These are phyloP conservation scores for Aspergillus clavatus DNA, from an alignment of 2,329 filamentous ascomycete species.

Conservation along the genomic window DNA sequence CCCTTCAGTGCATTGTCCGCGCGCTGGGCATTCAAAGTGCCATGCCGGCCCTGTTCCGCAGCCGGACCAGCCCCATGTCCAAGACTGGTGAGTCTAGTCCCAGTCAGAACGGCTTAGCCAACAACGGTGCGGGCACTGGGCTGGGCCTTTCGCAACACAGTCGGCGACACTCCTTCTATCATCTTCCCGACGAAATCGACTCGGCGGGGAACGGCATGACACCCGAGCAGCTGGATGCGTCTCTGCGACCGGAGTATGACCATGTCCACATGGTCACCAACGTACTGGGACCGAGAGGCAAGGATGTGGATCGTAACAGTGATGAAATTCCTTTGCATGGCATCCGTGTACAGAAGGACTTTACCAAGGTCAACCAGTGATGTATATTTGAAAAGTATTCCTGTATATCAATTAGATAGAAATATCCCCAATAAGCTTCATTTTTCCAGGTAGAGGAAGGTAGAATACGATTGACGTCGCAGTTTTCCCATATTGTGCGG, in stretches of 20 bases:
- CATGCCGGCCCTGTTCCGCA: slow-evolving; percentile 13
- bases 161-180: slow-evolving; percentile 14
- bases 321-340: slow-evolving; percentile 19
- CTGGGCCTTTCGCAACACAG: neutral
- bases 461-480: too few relatives aligned
- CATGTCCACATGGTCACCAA: slow-evolving; percentile 14
- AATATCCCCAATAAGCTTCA: too few relatives aligned
- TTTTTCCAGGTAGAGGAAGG: too few relatives aligned
- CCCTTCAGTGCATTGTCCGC: slow-evolving; percentile 18
- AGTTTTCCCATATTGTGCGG: too few relatives aligned
- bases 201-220: neutral
- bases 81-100: slow-evolving; percentile 5
- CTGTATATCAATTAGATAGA: too few relatives aligned
- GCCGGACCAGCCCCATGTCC: slow-evolving; percentile 2
- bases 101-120: neutral
- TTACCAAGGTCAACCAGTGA: slow-evolving; percentile 8
- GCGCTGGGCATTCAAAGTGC: slow-evolving; percentile 13
- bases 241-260: slow-evolving; percentile 19
- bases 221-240: slow-evolving; percentile 5
- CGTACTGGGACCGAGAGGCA: slow-evolving; percentile 6
- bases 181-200: slow-evolving; percentile 14
- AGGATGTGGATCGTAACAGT: slow-evolving; percentile 6
- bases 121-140: neutral
- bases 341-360: slow-evolving; percentile 19
- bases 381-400: too few relatives aligned